Percentiles rank a stretch among this genome's conserved stretches.
Evolutionary conservation across 2,329 filamentous ascomycete genomes (phyloP).

Genomic region (Trichoderma asperellum): DNA sequence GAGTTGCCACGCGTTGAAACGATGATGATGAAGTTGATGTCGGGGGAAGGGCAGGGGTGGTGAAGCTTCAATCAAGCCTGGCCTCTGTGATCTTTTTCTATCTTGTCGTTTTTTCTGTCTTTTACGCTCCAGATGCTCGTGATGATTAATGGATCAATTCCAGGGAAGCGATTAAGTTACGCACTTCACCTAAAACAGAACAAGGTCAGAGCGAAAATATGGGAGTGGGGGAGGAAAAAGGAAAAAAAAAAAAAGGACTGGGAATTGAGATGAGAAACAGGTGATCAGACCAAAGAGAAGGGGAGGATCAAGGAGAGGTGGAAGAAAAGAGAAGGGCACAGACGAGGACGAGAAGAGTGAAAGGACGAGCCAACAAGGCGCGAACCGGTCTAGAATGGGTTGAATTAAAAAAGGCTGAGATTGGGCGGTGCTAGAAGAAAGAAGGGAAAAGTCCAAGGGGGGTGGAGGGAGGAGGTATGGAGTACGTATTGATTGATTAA

Average conservation of each 20-base stretch:
- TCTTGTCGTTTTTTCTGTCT: not conserved
- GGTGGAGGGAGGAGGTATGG: slow-evolving; percentile 13
- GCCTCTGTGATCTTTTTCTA: not conserved
- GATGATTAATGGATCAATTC: not conserved
- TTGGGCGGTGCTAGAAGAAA: slow-evolving; percentile 26
- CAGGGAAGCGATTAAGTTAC: not conserved
- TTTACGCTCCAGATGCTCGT: not conserved
- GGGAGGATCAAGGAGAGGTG: not conserved
- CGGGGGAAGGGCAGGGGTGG: not conserved
- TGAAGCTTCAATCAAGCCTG: not conserved
- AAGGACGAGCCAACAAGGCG: slow-evolving; percentile 2
- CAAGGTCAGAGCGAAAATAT: not conserved
- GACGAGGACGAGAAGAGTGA: not conserved
- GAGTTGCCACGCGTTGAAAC: slow-evolving; percentile 26
- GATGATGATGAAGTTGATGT: slow-evolving; percentile 13
- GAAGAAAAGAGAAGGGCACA: no score
- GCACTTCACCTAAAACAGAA: slow-evolving; percentile 1
- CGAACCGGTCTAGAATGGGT: slow-evolving; percentile 1
- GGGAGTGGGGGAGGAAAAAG: not conserved
- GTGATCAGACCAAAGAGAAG: not conserved
- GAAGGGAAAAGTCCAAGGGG: slow-evolving; percentile 33
- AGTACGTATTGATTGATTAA: not conserved
- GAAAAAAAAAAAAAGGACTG: not conserved
- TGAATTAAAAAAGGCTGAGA: slow-evolving; percentile 28
- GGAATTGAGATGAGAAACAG: slow-evolving; percentile 21